phyloP scores from a whole-genome alignment of 192 early-diverging fungal genomes.

The Haplosporangium gracile region DNA sequence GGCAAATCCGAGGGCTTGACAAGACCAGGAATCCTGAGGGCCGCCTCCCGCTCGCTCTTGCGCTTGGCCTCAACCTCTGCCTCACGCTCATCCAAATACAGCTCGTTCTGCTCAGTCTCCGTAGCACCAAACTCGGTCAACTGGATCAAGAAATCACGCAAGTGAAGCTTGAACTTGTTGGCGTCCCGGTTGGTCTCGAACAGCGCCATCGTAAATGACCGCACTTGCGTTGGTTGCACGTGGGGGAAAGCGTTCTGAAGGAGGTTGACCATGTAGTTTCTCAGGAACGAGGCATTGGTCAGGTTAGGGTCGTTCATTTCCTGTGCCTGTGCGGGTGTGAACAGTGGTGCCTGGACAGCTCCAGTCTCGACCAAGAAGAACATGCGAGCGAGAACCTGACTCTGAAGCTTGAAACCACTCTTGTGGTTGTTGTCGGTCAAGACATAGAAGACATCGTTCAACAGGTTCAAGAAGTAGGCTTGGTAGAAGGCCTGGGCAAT shows the following conservation, averaged over 20 bases:
- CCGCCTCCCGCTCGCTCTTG: conserved; percentile 85
- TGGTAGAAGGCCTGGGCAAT: conserved; percentile 93
- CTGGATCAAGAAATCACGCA: conserved; percentile 97
- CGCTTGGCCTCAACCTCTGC: conserved; percentile 81
- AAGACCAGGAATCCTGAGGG: conserved; percentile 94
- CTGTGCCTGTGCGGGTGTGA: conserved; percentile 76
- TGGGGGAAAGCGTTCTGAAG: conserved; percentile 94
- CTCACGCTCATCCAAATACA: conserved; percentile 94
- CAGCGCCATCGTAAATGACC: conserved; percentile 87
- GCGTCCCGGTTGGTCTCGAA: conserved; percentile 87
- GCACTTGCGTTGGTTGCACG: conserved; percentile 85
- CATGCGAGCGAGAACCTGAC: conserved; percentile 90
- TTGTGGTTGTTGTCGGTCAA: conserved; percentile 98
- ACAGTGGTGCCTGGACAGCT: conserved; percentile 90
- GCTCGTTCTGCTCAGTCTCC: conserved; percentile 75
- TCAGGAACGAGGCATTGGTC: conserved; percentile 85
- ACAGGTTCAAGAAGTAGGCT: conserved; percentile 88
- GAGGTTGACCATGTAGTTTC: conserved; percentile 86
- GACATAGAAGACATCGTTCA: conserved; percentile 98
- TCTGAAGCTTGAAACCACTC: conserved; percentile 95
- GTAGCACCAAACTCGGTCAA: conserved; percentile 92
- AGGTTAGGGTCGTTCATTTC: conserved; percentile 69
- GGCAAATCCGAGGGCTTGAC: conserved; percentile 92
- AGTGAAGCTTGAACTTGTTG: conserved; percentile 90
- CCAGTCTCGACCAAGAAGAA: conserved; percentile 88